Evolutionary conservation across 345 rosid species (phyloP), one percentile per base, ranked within the genome.

Genomic region (Arabis hirsuta): DNA sequence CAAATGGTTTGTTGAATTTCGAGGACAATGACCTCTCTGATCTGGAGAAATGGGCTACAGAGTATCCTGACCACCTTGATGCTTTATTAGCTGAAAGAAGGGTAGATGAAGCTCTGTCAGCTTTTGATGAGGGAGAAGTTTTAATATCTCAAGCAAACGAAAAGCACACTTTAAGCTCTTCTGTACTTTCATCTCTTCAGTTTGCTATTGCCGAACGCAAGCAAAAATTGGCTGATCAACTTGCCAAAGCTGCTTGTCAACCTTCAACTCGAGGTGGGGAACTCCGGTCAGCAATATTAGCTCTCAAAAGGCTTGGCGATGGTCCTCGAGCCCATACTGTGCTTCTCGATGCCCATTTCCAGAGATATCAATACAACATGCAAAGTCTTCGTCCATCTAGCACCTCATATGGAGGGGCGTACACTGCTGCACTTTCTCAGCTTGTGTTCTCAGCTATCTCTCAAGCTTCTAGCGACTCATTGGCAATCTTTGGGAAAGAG

Each of bases 341-440:
- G 82, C 92, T 96, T 42, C 92, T 96, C 45, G 84, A 87, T 79
- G 95, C 99, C 6, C 98, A 96, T 79, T 85, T 76, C 65, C 96
- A 85, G 59, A 85, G 95, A 79, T 96, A 84, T 74, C 95, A 85
- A 51, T 92, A 87, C 82, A 89, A 85, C 79, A 92, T 88, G 97
- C 99, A 86, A 79, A 90, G 86, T 81, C 92, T 96, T 67, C 91
- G 91, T 55, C 99, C 99, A 11, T 96, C 98, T 31, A 90, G 90
- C 84, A 87, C 97, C 70, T 96, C 98, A 32, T 89, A 87, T 73
- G 99, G 99, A 68, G 99, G 99, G 74, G 99, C 99, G 32, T 96
- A 96, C 77, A 96, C 98, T 72, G 99, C 99, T 74, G 97, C 98
- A 20, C 92, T 96, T 29, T 88, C 99, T 24, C 99, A 96, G 85